Percentiles rank a stretch among this genome's conserved stretches.
Conservation (phyloP, 768 basidiomycete species). For the Cystofilobasidium bisporidii region DNA sequence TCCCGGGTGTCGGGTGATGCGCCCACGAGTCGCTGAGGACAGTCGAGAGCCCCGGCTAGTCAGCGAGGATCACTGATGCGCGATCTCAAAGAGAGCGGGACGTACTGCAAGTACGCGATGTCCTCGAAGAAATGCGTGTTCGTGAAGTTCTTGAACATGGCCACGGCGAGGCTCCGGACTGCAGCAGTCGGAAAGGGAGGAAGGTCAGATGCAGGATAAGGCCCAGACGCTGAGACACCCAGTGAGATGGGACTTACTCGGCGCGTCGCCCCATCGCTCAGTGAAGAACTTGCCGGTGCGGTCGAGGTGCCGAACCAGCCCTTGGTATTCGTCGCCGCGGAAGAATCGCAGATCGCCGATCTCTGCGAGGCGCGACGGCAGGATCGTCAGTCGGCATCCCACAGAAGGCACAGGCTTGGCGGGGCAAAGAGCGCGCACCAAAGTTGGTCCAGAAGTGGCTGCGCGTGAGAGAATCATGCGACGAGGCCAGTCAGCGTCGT, state of each 20-base stretch:
- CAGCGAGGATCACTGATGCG: too few relatives aligned
- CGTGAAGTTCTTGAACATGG: constrained; percentile 13
- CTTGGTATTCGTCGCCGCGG: constrained; percentile 16
- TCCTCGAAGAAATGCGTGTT: constrained; percentile 21
- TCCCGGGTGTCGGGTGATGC: constrained; percentile 1
- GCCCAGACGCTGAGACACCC: not conserved
- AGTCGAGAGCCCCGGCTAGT: not conserved
- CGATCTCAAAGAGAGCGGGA: not conserved
- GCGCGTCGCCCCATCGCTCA: constrained; percentile 26
- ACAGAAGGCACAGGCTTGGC: not conserved
- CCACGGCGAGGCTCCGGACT: constrained; percentile 19
- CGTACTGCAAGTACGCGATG: constrained; percentile 9
- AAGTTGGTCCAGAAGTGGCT: constrained; percentile 27
- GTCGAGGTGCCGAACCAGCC: constrained; percentile 19
- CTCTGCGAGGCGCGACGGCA: not conserved
- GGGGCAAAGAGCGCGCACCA: constrained; percentile 7
- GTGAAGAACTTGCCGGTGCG: constrained; percentile 15
- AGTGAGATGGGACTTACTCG: constrained; percentile 5
- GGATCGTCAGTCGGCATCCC: not conserved
- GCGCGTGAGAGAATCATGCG: too few relatives aligned
- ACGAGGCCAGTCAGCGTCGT: too few relatives aligned
- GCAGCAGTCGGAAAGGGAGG: too few relatives aligned
- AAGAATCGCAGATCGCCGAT: constrained; percentile 22
- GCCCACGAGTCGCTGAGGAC: constrained; percentile 2
- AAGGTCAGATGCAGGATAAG: too few relatives aligned